Percentiles rank a stretch among this genome's conserved stretches.
phyloP scores from a whole-genome alignment of 2,329 filamentous ascomycete species.

The Parascedosporium putredinis region DNA sequence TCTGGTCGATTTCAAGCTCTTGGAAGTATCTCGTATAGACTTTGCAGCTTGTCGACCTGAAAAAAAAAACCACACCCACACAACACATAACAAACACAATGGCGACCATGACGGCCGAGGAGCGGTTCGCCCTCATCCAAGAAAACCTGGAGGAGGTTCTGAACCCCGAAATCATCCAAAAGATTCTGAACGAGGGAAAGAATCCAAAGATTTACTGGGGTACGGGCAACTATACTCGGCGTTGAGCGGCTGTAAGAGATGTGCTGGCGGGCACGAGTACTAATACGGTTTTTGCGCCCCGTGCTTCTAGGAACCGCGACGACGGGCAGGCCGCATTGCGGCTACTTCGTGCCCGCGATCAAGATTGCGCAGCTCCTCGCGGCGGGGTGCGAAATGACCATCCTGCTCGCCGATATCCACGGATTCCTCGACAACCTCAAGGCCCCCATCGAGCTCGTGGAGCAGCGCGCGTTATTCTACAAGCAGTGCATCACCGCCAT shows the following conservation, averaged over 20 bases:
- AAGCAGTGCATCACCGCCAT: conserved; percentile 62
- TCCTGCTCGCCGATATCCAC: conserved; percentile 67
- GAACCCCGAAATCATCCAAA: conserved; percentile 73
- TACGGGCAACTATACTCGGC: conserved; percentile 18
- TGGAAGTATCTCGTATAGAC: too few species aligned
- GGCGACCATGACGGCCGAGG: conserved; percentile 31
- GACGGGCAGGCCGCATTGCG: conserved; percentile 78
- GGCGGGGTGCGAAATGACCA: conserved; percentile 72
- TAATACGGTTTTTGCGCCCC: background rate
- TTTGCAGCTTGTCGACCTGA: background rate
- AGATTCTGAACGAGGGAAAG: conserved; percentile 58
- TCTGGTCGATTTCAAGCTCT: too few species aligned
- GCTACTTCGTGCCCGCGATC: conserved; percentile 79
- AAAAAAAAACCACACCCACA: too few species aligned
- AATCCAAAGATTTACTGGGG: conserved; percentile 79
- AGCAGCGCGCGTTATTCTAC: conserved; percentile 78
- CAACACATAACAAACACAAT: too few species aligned
- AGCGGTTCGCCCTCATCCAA: conserved; percentile 66
- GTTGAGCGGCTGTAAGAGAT: too few species aligned
- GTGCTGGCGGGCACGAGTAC: too few species aligned
- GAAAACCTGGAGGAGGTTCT: conserved; percentile 75
- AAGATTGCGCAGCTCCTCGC: conserved; percentile 83
- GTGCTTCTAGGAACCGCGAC: conserved; percentile 55
- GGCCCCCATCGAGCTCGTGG: conserved; percentile 79
- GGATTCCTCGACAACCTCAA: conserved; percentile 78